phyloP scores from a whole-genome alignment of 2,329 filamentous ascomycete species.

The Aciculosporium take region DNA sequence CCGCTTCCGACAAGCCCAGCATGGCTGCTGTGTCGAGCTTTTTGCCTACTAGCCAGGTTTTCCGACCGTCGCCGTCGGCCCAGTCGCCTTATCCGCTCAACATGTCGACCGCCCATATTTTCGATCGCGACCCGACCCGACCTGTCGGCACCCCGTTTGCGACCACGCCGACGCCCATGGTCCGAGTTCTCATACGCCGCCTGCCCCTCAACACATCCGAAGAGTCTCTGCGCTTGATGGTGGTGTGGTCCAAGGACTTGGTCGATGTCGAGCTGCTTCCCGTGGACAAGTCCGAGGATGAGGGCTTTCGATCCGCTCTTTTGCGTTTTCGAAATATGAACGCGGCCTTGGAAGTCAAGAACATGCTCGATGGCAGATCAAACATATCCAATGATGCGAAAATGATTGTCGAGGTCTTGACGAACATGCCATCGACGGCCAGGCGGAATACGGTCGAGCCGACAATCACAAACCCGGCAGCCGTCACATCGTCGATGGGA shows the following conservation, averaged over 20 bases:
- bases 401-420: conserved; percentile 44
- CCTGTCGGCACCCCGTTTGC: conserved; percentile 26
- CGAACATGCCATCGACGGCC: conserved; percentile 21
- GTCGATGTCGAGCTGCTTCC: conserved; percentile 36
- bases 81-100: conserved; percentile 21
- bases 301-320: conserved; percentile 36
- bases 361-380: conserved; percentile 41
- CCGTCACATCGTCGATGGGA: conserved; percentile 25
- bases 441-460: conserved; percentile 14
- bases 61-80: conserved; percentile 19
- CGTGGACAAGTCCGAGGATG: conserved; percentile 33
- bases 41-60: conserved; percentile 25
- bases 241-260: conserved; percentile 44
- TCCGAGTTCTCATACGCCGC: conserved; percentile 36
- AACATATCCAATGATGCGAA: conserved; percentile 35
- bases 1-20: conserved; percentile 15
- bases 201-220: conserved; percentile 40
- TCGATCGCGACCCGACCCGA: conserved; percentile 27
- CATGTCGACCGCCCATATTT: conserved; percentile 16
- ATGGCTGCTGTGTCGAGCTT: conserved; percentile 32
- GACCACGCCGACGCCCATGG: conserved; percentile 20
- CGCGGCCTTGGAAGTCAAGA: conserved; percentile 43
- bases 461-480: conserved; percentile 10
- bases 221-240: conserved; percentile 40
- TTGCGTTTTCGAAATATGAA: conserved; percentile 36